These are phyloP conservation scores for Glycine soja DNA, from an alignment of 306 rosid genomes.

Conservation along the genomic window DNA sequence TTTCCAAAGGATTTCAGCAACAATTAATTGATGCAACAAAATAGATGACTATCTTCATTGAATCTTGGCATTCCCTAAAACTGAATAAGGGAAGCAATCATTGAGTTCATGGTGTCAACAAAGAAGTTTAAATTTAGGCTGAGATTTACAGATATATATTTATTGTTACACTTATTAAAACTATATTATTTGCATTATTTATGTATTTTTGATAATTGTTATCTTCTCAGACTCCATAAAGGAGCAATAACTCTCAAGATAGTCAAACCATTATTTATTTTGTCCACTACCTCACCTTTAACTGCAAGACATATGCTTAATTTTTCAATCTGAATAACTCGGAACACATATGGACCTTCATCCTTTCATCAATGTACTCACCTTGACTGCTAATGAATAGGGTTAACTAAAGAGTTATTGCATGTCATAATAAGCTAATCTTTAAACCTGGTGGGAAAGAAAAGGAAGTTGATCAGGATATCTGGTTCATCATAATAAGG, in stretches of 20 bases:
- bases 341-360: no score
- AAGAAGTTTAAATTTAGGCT: no score
- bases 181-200: background rate
- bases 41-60: conserved; percentile 4
- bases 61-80: background rate
- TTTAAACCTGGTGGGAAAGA: no score
- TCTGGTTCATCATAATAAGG: no score
- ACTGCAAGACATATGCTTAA: no score
- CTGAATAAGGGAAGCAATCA: background rate
- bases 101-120: background rate
- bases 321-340: no score
- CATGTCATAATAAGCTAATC: no score
- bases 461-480: no score
- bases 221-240: background rate
- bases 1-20: background rate
- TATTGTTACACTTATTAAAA: background rate
- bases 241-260: background rate
- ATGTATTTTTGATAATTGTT: background rate
- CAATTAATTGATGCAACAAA: background rate
- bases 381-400: no score
- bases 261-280: background rate
- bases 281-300: no score
- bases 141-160: background rate
- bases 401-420: no score
- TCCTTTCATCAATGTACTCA: no score